These are phyloP conservation scores for Solanum sejunctum DNA, from an alignment of 257 asterid genomes.

Conservation along the genomic window DNA sequence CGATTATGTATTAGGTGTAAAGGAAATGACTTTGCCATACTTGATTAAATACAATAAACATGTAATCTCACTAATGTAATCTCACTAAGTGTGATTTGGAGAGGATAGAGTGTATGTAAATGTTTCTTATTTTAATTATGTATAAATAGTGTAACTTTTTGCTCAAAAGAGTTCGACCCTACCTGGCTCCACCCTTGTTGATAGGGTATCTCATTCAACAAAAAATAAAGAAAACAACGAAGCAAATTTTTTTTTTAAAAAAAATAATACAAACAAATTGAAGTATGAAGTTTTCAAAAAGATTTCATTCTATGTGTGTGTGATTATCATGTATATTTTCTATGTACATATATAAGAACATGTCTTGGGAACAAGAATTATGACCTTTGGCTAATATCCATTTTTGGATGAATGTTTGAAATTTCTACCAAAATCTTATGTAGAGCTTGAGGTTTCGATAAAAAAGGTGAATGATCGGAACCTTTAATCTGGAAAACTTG, in stretches of 20 bases:
- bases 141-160: too few species aligned
- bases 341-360: background rate
- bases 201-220: background rate
- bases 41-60: too few species aligned
- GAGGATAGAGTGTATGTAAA: too few species aligned
- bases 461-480: constrained; percentile 48
- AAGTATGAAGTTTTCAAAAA: background rate
- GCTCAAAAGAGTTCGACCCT: background rate
- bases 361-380: background rate
- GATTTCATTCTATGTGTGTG: background rate
- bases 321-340: background rate
- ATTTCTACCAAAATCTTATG: constrained; percentile 30
- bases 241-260: background rate
- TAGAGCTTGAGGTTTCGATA: constrained; percentile 48
- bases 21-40: too few species aligned
- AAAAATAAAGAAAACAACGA: background rate
- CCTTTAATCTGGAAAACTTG: constrained; percentile 39
- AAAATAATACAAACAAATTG: background rate
- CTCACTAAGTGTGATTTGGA: too few species aligned
- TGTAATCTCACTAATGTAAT: too few species aligned
- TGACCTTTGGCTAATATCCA: background rate
- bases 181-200: background rate
- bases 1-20: too few species aligned
- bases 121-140: too few species aligned
- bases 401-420: constrained; percentile 2